phyloP scores from a whole-genome alignment of 441 rosid genomes.

The Brassica hybrid region DNA sequence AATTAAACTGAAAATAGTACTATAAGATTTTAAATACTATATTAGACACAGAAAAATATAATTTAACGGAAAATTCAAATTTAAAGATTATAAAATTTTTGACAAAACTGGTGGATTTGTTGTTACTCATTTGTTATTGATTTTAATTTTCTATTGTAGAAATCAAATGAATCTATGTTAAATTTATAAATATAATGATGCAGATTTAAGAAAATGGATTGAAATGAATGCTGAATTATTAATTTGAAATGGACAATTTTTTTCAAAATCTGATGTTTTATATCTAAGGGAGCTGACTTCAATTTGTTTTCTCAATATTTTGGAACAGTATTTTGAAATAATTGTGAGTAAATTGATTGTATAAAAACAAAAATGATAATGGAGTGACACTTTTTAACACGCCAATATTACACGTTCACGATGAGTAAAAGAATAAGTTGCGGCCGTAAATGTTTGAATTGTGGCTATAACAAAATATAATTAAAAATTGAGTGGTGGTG shows the following conservation, averaged over 20 bases:
- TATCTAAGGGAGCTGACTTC: not conserved
- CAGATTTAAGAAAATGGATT: not conserved
- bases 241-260: not conserved
- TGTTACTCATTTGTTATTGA: not conserved
- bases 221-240: not conserved
- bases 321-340: too few relatives aligned
- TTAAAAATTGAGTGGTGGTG: not conserved
- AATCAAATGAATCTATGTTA: not conserved
- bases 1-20: not conserved
- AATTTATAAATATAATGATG: not conserved
- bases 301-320: too few relatives aligned
- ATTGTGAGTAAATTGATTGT: too few relatives aligned
- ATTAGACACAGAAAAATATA: not conserved
- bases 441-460: constrained; percentile 34
- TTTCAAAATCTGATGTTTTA: too few relatives aligned
- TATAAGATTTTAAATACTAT: not conserved
- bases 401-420: constrained; percentile 4
- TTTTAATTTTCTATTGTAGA: not conserved
- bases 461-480: not conserved
- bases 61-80: not conserved
- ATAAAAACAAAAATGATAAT: not conserved
- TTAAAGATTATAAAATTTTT: not conserved
- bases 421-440: constrained; percentile 4
- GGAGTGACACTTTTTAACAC: constrained; percentile 11
- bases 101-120: not conserved